These are phyloP conservation scores for Pistacia atlantica DNA, from an alignment of 345 rosid genomes.

Conservation along the genomic window DNA sequence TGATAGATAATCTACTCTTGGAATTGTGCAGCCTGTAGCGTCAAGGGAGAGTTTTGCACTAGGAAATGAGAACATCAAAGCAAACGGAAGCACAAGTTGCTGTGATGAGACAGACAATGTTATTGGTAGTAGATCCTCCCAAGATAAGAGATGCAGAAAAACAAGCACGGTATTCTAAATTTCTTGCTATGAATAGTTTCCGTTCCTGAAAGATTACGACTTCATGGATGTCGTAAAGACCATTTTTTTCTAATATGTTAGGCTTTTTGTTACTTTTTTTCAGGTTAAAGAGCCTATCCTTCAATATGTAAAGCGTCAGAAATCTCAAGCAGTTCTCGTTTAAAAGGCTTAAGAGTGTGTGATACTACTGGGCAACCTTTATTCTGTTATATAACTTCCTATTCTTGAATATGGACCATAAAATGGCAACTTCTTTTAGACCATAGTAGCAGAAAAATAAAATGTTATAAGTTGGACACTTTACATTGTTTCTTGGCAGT, in stretches of 20 bases:
- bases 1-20: slow-evolving; percentile 3
- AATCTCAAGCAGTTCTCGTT: slow-evolving; percentile 53
- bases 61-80: slow-evolving; percentile 40
- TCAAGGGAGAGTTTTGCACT: slow-evolving; percentile 80
- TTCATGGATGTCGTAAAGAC: neutral
- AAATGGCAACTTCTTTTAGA: neutral
- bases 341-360: slow-evolving; percentile 14
- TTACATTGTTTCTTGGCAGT: neutral
- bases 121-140: slow-evolving; percentile 56
- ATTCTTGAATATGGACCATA: neutral
- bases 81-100: slow-evolving; percentile 34
- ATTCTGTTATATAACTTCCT: neutral
- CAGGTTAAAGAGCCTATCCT: slow-evolving; percentile 96
- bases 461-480: neutral
- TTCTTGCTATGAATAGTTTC: neutral
- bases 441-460: neutral
- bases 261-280: neutral
- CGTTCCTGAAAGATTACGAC: neutral
- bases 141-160: slow-evolving; percentile 69
- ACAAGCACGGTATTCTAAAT: slow-evolving; percentile 68
- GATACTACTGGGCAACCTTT: neutral
- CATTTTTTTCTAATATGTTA: neutral
- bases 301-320: slow-evolving; percentile 77
- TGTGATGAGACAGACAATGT: slow-evolving; percentile 43
- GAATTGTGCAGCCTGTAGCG: slow-evolving; percentile 61